A percentile compares a stretch with the other conserved stretches of the same genome.
Evolutionary conservation across 2,329 filamentous ascomycete genomes (phyloP).

Genomic region (Pseudovirgaria hyperparasitica): DNA sequence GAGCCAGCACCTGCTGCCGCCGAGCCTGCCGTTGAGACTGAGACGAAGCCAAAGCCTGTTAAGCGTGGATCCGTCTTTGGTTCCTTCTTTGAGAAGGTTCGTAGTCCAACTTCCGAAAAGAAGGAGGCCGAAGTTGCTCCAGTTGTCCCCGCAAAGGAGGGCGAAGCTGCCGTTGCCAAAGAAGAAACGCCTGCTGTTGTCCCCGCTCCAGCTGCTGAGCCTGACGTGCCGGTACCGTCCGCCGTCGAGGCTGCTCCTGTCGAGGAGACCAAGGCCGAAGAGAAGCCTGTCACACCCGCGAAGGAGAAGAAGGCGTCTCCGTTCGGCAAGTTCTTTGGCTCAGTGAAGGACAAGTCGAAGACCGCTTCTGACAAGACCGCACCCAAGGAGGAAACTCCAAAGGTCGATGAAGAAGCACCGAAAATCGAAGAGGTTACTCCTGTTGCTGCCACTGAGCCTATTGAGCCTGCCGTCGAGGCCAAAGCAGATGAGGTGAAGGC

Average conservation of each 20-base stretch:
- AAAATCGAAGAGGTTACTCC: no score
- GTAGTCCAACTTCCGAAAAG: conserved; percentile 46
- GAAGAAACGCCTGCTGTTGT: conserved; percentile 31
- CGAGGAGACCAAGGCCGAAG: conserved; percentile 14
- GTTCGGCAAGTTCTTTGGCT: conserved; percentile 39
- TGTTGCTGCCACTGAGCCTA: no score
- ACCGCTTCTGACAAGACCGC: conserved; percentile 22
- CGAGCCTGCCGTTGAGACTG: conserved; percentile 32
- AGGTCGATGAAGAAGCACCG: no score
- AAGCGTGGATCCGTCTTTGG: conserved; percentile 83
- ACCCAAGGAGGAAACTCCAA: conserved; percentile 28
- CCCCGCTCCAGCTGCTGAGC: conserved; percentile 11
- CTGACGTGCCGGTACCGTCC: conserved; percentile 5
- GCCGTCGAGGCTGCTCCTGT: conserved; percentile 13
- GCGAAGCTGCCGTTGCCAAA: conserved; percentile 24
- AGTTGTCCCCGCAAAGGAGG: conserved; percentile 34
- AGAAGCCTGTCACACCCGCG: conserved; percentile 24
- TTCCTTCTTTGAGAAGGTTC: conserved; percentile 51
- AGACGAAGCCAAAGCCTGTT: conserved; percentile 46
- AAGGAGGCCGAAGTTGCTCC: conserved; percentile 53
- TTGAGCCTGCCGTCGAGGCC: conserved; percentile 5
- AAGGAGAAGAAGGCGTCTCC: conserved; percentile 37
- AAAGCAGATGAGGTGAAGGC: conserved; percentile 9
- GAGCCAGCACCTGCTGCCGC: conserved; percentile 26
- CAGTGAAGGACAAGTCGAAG: conserved; percentile 37